Evolutionary conservation across 2,329 filamentous ascomycete genomes (phyloP), one percentile per base, ranked within the genome.

Genomic region (Trichoderma simmonsii): DNA sequence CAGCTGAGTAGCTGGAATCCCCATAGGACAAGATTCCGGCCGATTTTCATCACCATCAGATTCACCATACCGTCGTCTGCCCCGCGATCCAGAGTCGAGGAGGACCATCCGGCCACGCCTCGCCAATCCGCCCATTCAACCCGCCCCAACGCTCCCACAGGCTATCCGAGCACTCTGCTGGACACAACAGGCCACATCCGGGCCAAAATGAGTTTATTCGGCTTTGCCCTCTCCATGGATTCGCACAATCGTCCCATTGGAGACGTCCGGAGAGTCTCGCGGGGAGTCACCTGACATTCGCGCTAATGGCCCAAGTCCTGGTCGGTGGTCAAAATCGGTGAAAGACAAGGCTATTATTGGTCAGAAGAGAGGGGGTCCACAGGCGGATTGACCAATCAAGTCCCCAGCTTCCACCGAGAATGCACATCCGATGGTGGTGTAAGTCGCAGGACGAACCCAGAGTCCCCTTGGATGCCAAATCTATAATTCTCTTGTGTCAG

Each of bases 401-500:
- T 43, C 72, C 75, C 77, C 75, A 59, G 74, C 71, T 67, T 64
- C 51, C 75, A 80, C 78, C 79, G 79, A 78, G 75, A 79, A 79
- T 78, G 77, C 76, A 71, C 75, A 75, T 73, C 67, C 76, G 74
- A 75, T 75, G 79, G 79, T 78, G 79, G 80, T 82, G 81, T 82
- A 82, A 82, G 81, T 82, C 72, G 73, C 24, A 57, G 61, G 61
- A 64, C 62, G 72, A 77, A 77, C 54, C 76, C 77, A 81, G 79
- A 81, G 76, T 76, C 79, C 78, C 77, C 78, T 77, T 77, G 76
- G 76, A 80, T 76, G 77, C 78, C 80, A 79, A 78, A 80, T 81
- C 66, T 82, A 82, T 82, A 82, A 80, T 78, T 79, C 77, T 79
- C 77, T 77, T 74, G 78, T 78, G 79, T 79, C 80, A 81, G 79